Evolutionary conservation across 139 green algal species (phyloP), one percentile per base, ranked within the genome.

Genomic region (Tetraselmis chui): DNA sequence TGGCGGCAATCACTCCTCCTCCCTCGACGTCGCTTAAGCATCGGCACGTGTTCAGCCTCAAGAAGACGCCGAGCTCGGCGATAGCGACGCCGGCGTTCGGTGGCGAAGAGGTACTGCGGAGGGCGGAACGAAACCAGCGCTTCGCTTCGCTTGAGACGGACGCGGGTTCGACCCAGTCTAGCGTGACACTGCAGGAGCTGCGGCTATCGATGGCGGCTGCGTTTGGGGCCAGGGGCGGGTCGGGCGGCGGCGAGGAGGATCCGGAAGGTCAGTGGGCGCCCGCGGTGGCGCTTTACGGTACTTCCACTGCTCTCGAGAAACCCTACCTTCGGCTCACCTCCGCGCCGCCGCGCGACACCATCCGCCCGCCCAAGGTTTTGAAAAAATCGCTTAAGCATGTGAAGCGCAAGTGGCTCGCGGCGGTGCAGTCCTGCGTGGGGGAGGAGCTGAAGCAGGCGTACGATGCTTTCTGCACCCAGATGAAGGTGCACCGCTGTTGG

Each of bases 401-500:
- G 0, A 94, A 94, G 85, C 76, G 75, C 2, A 84, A 78, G 76
- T 88, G 85, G 82, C 24, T 25, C 25, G 78, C 76, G 0, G 29
- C 77, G 0, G 85, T 89, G 45, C 96, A 96, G 77, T 30, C 75
- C 0, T 93, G 86, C n/a, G 85, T 83, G 0, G 93, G 88, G 27
- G 87, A 91, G 32, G 93, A 97, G 90, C 90, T 97, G 28, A 97
- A 97, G 45, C 11, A 5, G 11, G 11, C 45, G 5, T 67, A 67
- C 18, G 45, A 18, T 18, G 45, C 45, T 5, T 67, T 67, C 45
- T 67, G 45, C 45, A 18, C 5, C 11, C 45, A 67, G 18, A 67
- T 67, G 45, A 67, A 67, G 45, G 45, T 67, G 45, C n/a, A n/a
- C n/a, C n/a, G n/a, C n/a, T n/a, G n/a, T n/a, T n/a, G n/a, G n/a